Percentiles rank a stretch among this genome's conserved stretches.
phyloP scores from a whole-genome alignment of 495 filamentous ascomycete genomes.

The Delitschia confertaspora region DNA sequence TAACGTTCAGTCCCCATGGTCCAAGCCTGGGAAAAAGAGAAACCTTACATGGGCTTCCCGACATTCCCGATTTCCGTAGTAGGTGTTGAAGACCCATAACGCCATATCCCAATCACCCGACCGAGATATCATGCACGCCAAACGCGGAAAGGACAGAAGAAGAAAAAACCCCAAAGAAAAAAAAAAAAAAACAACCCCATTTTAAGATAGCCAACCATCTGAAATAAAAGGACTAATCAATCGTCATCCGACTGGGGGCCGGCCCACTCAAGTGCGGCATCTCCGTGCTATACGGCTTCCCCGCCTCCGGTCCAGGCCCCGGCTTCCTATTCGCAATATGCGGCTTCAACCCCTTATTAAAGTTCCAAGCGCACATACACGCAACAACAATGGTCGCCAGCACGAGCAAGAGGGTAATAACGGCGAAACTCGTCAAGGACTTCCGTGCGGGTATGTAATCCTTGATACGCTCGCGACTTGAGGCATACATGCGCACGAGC shows the following conservation, averaged over 20 bases:
- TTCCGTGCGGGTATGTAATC: slow-evolving; percentile 65
- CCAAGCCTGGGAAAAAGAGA: no score
- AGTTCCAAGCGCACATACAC: slow-evolving; percentile 78
- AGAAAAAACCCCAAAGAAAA: no score
- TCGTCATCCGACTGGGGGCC: slow-evolving; percentile 69
- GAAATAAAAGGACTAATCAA: slow-evolving; percentile 52
- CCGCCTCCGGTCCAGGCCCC: slow-evolving; percentile 58
- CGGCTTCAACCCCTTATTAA: slow-evolving; percentile 79
- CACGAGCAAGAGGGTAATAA: slow-evolving; percentile 83
- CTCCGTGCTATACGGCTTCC: slow-evolving; percentile 47
- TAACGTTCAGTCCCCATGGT: no score
- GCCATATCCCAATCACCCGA: no score
- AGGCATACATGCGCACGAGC: slow-evolving; percentile 84
- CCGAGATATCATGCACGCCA: no score
- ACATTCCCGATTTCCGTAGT: no score
- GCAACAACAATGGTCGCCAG: slow-evolving; percentile 84
- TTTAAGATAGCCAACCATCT: no score
- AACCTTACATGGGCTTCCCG: no score
- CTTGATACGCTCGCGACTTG: slow-evolving; percentile 31
- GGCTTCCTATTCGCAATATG: slow-evolving; percentile 63
- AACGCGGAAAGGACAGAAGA: no score
- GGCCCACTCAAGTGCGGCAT: slow-evolving; percentile 48
- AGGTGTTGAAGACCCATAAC: no score
- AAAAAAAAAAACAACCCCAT: no score
- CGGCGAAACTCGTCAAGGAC: slow-evolving; percentile 83